phyloP scores from a whole-genome alignment of 768 basidiomycete species.

The Psilocybe sp. region DNA sequence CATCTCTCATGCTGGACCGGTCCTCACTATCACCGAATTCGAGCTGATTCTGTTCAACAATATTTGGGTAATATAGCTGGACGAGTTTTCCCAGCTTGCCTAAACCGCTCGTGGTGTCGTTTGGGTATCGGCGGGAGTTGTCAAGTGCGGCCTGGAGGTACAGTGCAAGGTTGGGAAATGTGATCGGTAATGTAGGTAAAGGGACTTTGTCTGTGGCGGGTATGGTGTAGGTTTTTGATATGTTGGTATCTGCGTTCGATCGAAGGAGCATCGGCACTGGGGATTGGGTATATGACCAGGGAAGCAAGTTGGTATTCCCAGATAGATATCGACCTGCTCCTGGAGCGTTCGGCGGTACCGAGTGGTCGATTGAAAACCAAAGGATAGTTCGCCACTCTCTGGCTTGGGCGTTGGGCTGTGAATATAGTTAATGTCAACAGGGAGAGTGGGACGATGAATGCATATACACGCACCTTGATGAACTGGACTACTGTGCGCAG shows the following conservation, averaged over 20 bases:
- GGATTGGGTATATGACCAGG: conserved; percentile 69
- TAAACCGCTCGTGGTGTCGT: conserved; percentile 57
- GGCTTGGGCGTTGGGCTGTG: conserved; percentile 56
- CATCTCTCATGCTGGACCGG: conserved; percentile 44
- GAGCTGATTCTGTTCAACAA: conserved; percentile 23
- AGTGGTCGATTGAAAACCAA: conserved; percentile 76
- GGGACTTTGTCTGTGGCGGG: conserved; percentile 59
- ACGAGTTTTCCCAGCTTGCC: conserved; percentile 71
- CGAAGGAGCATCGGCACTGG: conserved; percentile 59
- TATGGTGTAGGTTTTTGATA: conserved; percentile 72
- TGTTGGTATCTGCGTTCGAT: conserved; percentile 56
- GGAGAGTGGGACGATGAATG: neutral
- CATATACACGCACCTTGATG: conserved; percentile 51
- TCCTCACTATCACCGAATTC: conserved; percentile 27
- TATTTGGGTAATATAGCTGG: conserved; percentile 59
- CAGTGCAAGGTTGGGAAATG: conserved; percentile 71
- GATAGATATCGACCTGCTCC: conserved; percentile 48
- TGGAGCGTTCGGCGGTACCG: conserved; percentile 45
- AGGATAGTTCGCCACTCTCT: conserved; percentile 71
- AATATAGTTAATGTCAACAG: neutral
- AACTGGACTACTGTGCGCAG: conserved; percentile 79
- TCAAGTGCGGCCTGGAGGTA: conserved; percentile 73
- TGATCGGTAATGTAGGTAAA: conserved; percentile 69
- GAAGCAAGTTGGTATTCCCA: conserved; percentile 62
- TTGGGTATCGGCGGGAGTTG: conserved; percentile 57